Base-by-base conservation (phyloP, 148 eudicot species). In the Vaccinium corymbosum region DNA sequence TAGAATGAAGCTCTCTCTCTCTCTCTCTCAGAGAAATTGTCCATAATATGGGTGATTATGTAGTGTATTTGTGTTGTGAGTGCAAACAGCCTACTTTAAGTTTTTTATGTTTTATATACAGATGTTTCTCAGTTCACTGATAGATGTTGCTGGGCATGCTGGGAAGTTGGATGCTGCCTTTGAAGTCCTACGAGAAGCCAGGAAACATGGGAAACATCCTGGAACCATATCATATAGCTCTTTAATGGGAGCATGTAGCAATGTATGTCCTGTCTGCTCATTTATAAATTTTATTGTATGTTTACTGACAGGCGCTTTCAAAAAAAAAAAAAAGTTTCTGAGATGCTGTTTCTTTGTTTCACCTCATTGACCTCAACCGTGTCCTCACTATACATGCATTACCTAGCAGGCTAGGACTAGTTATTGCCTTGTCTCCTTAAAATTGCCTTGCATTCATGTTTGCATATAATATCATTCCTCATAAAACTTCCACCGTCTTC, bases 221-320 rank as follows among this genome's bases (percentile, higher is more conserved):
- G 99, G 99, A 80, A 88, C 93, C 80, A 89, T 94, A 83, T 84
- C 93, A 86, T 95, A 93, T 82, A 94, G 98, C 92, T 94, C 99
- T 48, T 88, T 97, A 92, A 97, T 97, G 99, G 99, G 99, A 78
- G 99, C 98, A 79, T 97, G 99, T 85, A 87, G 98, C 93, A 97
- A 91, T 80, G 99, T 97, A 90, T 86, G 95, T 81, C 85, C 78
- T 50, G 53, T 66, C 20, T 13, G 16, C 59, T 68, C 4, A 49
- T 55, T 49, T 10, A 22, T 51, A 50, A 13, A 20, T 46, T 27
- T 76, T 66, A 38, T 64, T 62, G 29, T 56, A 22, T 48, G 32
- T 48, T 13, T n/a, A 38, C 62, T 14, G 53, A 38, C 46, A 66
- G 19, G 3, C 6, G 46, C 46, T 42, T 42, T 42, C 4, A 42